Percentiles rank a stretch among this genome's conserved stretches.
phyloP scores from a whole-genome alignment of 2,329 filamentous ascomycete genomes.

The Diplodia seriata region DNA sequence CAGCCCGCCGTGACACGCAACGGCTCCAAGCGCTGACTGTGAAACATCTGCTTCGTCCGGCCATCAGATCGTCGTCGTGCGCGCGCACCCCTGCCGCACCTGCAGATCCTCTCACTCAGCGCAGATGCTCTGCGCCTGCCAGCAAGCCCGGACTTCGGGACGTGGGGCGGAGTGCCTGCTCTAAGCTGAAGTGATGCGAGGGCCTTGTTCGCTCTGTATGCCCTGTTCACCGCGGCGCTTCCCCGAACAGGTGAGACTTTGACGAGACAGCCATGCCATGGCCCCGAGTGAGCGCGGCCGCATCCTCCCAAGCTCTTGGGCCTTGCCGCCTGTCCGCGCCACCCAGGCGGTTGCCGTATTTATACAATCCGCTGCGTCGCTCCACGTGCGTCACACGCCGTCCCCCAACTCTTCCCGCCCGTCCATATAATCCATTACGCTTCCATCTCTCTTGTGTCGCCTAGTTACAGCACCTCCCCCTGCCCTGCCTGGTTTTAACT shows the following conservation, averaged over 20 bases:
- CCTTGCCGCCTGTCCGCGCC: slow-evolving; percentile 11
- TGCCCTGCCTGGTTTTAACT: background rate
- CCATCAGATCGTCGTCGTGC: background rate
- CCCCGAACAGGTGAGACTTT: slow-evolving; percentile 20
- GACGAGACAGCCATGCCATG: slow-evolving; percentile 10
- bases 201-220: slow-evolving; percentile 1
- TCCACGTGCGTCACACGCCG: slow-evolving; percentile 6
- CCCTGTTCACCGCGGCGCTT: background rate
- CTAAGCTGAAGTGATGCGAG: slow-evolving; percentile 25
- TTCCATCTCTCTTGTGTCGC: slow-evolving; percentile 25
- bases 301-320: slow-evolving; percentile 6
- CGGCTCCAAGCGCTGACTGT: slow-evolving; percentile 18
- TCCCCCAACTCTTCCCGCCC: background rate
- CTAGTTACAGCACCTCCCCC: slow-evolving; percentile 1
- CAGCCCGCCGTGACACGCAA: background rate
- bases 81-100: background rate
- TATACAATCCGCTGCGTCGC: slow-evolving; percentile 4
- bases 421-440: slow-evolving; percentile 25
- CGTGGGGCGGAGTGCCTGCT: slow-evolving; percentile 23
- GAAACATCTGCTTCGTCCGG: slow-evolving; percentile 1
- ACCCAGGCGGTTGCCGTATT: background rate
- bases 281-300: background rate
- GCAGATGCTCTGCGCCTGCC: background rate
- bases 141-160: slow-evolving; percentile 21
- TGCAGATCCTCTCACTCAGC: slow-evolving; percentile 28